Conservation (phyloP, 2,329 filamentous ascomycete genomes). For the Epicoccum sorghinum region DNA sequence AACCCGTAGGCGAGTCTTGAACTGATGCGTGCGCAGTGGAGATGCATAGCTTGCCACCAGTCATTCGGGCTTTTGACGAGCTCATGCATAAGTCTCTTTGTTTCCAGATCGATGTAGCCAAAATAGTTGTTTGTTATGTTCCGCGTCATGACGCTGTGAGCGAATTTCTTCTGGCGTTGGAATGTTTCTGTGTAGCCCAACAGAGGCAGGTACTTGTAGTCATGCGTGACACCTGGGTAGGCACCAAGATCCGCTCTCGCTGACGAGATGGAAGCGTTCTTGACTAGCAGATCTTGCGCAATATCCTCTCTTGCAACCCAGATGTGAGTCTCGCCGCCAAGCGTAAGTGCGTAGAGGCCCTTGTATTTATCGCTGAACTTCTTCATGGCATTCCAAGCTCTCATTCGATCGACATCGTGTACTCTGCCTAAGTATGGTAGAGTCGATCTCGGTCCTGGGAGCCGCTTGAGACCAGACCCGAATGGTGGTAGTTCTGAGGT, state of each 20-base stretch:
- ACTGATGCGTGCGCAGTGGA: constrained; percentile 7
- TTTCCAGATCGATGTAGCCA: constrained; percentile 6
- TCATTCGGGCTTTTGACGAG: neutral
- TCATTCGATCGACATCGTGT: constrained; percentile 17
- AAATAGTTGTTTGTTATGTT: neutral
- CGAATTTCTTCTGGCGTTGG: constrained; percentile 7
- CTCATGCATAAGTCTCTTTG: constrained; percentile 3
- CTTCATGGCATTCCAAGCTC: constrained; percentile 7
- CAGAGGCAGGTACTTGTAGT: constrained; percentile 5
- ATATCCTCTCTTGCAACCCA: constrained; percentile 14
- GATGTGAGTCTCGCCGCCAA: constrained; percentile 10
- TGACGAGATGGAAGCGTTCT: constrained; percentile 7
- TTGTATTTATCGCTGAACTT: constrained; percentile 15
- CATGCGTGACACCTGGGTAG: constrained; percentile 1
- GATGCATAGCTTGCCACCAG: constrained; percentile 2
- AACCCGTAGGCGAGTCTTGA: constrained; percentile 5
- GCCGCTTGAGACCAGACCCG: constrained; percentile 8
- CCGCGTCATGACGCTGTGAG: constrained; percentile 7
- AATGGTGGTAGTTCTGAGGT: constrained; percentile 7
- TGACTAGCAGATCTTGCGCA: constrained; percentile 3
- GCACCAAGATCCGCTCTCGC: constrained; percentile 1
- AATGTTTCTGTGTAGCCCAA: constrained; percentile 4
- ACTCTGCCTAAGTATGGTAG: constrained; percentile 15
- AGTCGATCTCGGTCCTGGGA: constrained; percentile 15
- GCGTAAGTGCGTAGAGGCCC: constrained; percentile 2